These are phyloP conservation scores for Trichophyton schoenleinii DNA, from an alignment of 2,329 filamentous ascomycete species.

Conservation along the genomic window DNA sequence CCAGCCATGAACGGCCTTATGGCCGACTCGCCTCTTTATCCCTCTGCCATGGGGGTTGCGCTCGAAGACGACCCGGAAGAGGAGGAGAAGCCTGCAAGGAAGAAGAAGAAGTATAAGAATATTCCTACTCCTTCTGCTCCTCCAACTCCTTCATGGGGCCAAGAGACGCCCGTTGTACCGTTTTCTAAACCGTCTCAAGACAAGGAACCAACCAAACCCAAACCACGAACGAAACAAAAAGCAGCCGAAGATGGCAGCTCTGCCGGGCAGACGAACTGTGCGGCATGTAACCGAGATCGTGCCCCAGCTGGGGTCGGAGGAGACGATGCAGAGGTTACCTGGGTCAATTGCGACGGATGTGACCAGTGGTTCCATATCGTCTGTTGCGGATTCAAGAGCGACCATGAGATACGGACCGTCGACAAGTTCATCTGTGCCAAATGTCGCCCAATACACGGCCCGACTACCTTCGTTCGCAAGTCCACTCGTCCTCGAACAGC, in stretches of 20 bases:
- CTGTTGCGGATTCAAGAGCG: conserved; percentile 54
- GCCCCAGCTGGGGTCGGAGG: conserved; percentile 35
- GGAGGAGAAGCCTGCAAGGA: conserved; percentile 7
- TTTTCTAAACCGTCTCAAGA: not conserved
- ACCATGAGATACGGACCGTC: conserved; percentile 50
- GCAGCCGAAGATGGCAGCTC: conserved; percentile 12
- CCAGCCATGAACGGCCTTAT: conserved; percentile 23
- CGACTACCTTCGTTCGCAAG: conserved; percentile 55
- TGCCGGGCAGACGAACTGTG: conserved; percentile 38
- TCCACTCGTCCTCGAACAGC: conserved; percentile 52
- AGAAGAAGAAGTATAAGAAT: not conserved
- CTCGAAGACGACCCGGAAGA: conserved; percentile 10
- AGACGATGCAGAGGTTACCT: conserved; percentile 43
- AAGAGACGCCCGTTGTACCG: not conserved
- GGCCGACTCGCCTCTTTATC: not conserved
- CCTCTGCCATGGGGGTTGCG: conserved; percentile 7
- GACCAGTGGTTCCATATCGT: conserved; percentile 57
- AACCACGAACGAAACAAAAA: conserved; percentile 3
- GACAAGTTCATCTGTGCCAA: conserved; percentile 54
- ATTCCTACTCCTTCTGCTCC: too few relatives aligned
- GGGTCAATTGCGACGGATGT: conserved; percentile 58
- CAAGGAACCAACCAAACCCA: not conserved
- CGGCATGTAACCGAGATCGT: conserved; percentile 44
- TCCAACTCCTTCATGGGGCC: not conserved
- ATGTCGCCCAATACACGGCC: conserved; percentile 48